Base-by-base conservation (phyloP, 106 monocot species). In the Alisma plantagoaquatica region DNA sequence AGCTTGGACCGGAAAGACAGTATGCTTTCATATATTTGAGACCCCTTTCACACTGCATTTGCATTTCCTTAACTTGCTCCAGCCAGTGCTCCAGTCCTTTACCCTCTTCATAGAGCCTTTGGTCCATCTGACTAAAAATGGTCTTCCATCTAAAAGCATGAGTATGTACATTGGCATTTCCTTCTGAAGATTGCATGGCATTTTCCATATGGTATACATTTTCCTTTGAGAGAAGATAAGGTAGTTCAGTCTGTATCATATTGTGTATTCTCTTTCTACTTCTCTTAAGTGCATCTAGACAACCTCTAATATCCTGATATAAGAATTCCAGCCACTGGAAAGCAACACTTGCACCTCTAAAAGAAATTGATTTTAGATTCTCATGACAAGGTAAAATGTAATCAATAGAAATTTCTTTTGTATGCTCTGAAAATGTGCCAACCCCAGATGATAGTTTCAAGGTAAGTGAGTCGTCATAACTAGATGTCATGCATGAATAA, bases 321-420 rank as follows among this genome's bases (percentile, higher is more conserved):
- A 94, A 73, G 24, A 94, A 67, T n/a, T 84, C 74, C 75, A 94
- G 62, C 94, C 88, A 94, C 43, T 81, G 83, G 66, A 64, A 78
- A 46, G 94, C 94, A 25, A 87, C 75, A 62, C 53, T 63, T 29
- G 94, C 87, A 67, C 77, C 94, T 81, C 88, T 88, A 6, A 78
- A 4, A 22, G 94, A 84, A 46, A 88, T 61, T 44, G 73, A 68
- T 23, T 46, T 45, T 42, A 88, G 53, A 42, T 17, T 70, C 3
- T 75, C 81, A 28, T 67, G 49, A 50, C 51, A 75, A 29, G 46
- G 68, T 3, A 63, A 65, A 2, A 38, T 44, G 19, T 69, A 73
- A 31, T 72, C 70, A 51, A 43, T 57, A 11, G 79, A 66, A 35
- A 24, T 44, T 44, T 66, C 65, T 30, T 55, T 54, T 30, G 61